Percentiles rank a stretch among this genome's conserved stretches.
phyloP scores from a whole-genome alignment of 2,329 filamentous ascomycete genomes.

The Colletotrichum higginsianum region DNA sequence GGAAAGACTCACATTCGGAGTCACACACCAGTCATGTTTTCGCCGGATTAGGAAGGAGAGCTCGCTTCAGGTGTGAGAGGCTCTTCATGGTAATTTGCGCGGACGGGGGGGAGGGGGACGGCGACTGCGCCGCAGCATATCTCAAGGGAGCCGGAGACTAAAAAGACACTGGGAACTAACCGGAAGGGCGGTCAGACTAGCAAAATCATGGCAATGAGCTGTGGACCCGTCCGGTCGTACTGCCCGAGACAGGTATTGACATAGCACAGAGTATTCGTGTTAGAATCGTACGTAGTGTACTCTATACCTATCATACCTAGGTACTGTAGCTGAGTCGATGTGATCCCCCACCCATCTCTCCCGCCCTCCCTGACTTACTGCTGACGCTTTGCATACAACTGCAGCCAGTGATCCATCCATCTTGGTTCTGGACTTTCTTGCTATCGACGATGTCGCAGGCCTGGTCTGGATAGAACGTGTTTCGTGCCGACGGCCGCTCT shows the following conservation, averaged over 20 bases:
- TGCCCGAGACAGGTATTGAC: too few species aligned
- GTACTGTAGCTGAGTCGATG: not conserved
- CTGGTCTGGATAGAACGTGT: too few species aligned
- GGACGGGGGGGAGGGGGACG: not conserved
- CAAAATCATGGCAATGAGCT: slow-evolving; percentile 14
- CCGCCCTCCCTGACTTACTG: not conserved
- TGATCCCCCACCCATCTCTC: slow-evolving; percentile 1
- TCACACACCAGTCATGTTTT: not conserved
- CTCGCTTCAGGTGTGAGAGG: slow-evolving; percentile 8
- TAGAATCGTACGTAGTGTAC: too few species aligned
- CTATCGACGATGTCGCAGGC: not conserved
- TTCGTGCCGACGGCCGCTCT: not conserved
- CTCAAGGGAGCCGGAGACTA: not conserved
- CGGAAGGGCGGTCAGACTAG: slow-evolving; percentile 40
- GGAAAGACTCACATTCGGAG: slow-evolving; percentile 2
- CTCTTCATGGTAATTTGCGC: slow-evolving; percentile 15
- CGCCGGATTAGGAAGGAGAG: slow-evolving; percentile 19
- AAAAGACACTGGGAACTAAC: not conserved
- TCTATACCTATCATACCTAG: too few species aligned
- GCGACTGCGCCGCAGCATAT: slow-evolving; percentile 11
- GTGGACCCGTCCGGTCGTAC: too few species aligned
- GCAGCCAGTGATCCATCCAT: not conserved
- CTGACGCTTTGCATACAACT: slow-evolving; percentile 11
- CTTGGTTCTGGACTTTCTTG: not conserved
- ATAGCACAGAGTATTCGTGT: too few species aligned